These are phyloP conservation scores for Phytophthora brassicae DNA, from an alignment of 352 stramenopile genomes.

Conservation along the genomic window DNA sequence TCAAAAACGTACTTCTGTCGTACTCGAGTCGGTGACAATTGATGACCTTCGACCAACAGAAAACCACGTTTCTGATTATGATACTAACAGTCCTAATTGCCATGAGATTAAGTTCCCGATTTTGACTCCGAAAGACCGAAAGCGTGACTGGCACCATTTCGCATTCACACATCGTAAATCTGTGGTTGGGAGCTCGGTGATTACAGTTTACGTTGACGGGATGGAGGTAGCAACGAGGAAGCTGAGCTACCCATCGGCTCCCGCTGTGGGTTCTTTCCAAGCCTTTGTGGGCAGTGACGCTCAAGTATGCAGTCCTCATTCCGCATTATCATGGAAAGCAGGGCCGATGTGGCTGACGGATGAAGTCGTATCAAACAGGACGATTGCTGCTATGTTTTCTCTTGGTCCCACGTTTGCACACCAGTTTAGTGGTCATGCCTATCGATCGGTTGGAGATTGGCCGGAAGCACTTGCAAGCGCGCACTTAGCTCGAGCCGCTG, in stretches of 20 bases:
- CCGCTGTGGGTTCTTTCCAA: constrained; percentile 48
- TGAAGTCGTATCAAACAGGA: constrained; percentile 47
- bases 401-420: constrained; percentile 60
- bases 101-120: neutral
- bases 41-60: constrained; percentile 32
- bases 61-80: neutral
- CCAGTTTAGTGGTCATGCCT: constrained; percentile 66
- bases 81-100: neutral
- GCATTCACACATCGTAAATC: constrained; percentile 71
- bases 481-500: constrained; percentile 57
- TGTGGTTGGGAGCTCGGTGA: constrained; percentile 65
- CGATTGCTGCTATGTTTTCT: constrained; percentile 65
- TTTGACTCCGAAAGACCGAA: constrained; percentile 24
- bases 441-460: constrained; percentile 70
- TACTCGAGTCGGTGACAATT: constrained; percentile 72
- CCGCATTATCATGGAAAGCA: constrained; percentile 65
- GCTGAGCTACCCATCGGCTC: constrained; percentile 60
- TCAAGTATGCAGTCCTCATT: constrained; percentile 62
- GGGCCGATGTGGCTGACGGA: constrained; percentile 70
- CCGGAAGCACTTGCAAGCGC: constrained; percentile 61
- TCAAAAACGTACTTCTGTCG: constrained; percentile 48
- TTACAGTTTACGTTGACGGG: constrained; percentile 80
- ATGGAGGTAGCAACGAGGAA: constrained; percentile 76
- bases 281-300: constrained; percentile 77
- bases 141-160: constrained; percentile 73